phyloP scores from a whole-genome alignment of 2,329 filamentous ascomycete genomes.

The Podosphaera fusca region DNA sequence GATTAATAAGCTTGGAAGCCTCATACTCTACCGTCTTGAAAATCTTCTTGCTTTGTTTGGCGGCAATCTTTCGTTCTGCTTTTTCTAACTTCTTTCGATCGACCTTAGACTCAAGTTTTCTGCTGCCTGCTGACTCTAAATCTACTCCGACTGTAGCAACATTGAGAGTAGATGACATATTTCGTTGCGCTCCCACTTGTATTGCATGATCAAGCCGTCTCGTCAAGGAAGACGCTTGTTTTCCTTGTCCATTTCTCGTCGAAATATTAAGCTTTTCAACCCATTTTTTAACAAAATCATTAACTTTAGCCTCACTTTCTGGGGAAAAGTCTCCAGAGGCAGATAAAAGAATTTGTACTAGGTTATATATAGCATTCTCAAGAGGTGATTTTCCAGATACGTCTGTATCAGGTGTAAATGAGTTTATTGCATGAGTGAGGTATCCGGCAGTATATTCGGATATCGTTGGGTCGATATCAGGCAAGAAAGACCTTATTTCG shows the following conservation, averaged over 20 bases:
- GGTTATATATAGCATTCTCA: conserved; percentile 57
- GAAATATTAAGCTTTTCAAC: conserved; percentile 56
- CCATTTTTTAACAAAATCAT: conserved; percentile 71
- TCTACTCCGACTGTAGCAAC: conserved; percentile 69
- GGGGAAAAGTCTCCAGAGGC: conserved; percentile 65
- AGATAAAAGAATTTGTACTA: conserved; percentile 76
- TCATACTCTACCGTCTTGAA: conserved; percentile 99
- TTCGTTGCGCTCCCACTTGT: conserved; percentile 79
- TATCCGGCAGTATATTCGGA: conserved; percentile 90
- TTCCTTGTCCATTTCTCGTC: conserved; percentile 39
- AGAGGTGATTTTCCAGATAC: conserved; percentile 49
- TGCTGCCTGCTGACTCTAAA: conserved; percentile 72
- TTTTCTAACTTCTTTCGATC: conserved; percentile 98
- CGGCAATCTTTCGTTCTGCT: conserved; percentile 88
- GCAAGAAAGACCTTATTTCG: conserved; percentile 64
- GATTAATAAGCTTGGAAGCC: conserved; percentile 68
- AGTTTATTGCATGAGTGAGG: conserved; percentile 72
- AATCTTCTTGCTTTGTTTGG: conserved; percentile 93
- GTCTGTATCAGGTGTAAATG: conserved; percentile 56
- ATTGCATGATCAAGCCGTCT: conserved; percentile 82
- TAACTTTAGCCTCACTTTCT: conserved; percentile 54
- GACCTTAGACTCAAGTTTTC: conserved; percentile 93
- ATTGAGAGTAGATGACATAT: conserved; percentile 87
- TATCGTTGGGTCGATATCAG: conserved; percentile 68
- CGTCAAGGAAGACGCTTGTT: conserved; percentile 51